Base-by-base conservation (phyloP, 805 yeast species). In the Yarrowia sp. region DNA sequence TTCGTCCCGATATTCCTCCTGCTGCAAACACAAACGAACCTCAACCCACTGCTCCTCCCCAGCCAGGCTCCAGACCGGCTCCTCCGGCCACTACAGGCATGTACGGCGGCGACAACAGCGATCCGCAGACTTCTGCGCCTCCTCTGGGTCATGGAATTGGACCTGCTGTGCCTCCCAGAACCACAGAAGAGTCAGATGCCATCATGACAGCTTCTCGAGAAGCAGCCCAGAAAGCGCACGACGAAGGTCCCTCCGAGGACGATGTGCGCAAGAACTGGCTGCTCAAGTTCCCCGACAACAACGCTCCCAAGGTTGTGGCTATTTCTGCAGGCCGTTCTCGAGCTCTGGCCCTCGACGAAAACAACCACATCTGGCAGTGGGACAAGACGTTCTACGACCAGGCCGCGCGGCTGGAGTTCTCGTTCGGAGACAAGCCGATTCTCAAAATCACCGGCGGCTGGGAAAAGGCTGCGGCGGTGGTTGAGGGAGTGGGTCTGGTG, bases 301-400 rank as follows among this genome's bases (percentile, higher is more conserved):
- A 28, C 36, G 6, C 7, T 11, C 67, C 52, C 52, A 76, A 75
- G 54, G 78, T 87, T 56, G 70, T 80, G 2, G 78, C 83, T 8
- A 78, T 87, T 2, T 78, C 85, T 19, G 81, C 89, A 46, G 93
- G 93, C 0, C 74, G 93, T 67, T 76, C 81, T 30, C 91, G 87
- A 72, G 80, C 87, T 62, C 73, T 87, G 14, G 92, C 86, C 0
- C 72, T 87, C 51, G 89, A 85, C 67, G 74, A 78, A 12, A 52
- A 74, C 0, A 80, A 82, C 24, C 70, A 76, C 4, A 66, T 88
- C 1, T 86, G 84, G 80, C 78, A 84, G 0, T 88, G 92, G 92
- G 92, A 87, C 71, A 73, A 48, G 43, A 33, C 67, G 41, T 16
- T 66, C 64, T 70, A 59, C 19, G 30, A 32, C n/a, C 66, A 46